Evolutionary conservation across 768 basidiomycete genomes (phyloP), one percentile per base, ranked within the genome.

Genomic region (Pleurotus sapidus): DNA sequence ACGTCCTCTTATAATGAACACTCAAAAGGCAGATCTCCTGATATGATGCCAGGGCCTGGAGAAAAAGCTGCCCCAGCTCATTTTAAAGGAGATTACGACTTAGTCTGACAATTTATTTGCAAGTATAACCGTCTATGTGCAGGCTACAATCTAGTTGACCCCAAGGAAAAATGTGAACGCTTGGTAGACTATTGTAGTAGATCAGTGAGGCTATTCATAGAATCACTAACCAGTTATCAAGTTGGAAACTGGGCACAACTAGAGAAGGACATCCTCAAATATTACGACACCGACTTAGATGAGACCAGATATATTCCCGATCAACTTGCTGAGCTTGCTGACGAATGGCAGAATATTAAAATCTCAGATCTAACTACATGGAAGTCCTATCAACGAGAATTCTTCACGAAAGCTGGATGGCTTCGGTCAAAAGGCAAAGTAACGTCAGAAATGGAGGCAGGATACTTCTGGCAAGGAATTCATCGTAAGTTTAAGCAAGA

Each of bases 341-440:
- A 20, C 1, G 20, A 46, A 46, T 42, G 23, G 23, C 11, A 39
- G 4, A 9, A 55, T 14, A 11, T 46, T 8, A 23, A 27, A 5
- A 61, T 63, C 18, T 5, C 3, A 14, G 45, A 20, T 25, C 30
- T 63, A 14, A 24, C 43, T 2, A 18, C 20, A 0, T 63, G 59
- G 56, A 55, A 49, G n/a, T 48, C 40, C 18, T 63, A 60, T 51
- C 34, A 43, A 1, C 1, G 53, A 12, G 42, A 58, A 1, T 63
- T 63, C 24, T 18, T 58, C 0, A 45, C 39, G 3, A 61, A 61
- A 20, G 20, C 20, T 20, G 20, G 20, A 20, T 20, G 20, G 20
- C 20, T 20, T 20, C 20, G 20, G 20, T 20, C 20, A 20, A 20
- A 20, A 20, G 20, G 20, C 20, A 20, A 20, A 20, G 20, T 20